These are phyloP conservation scores for Candolleomyces eurysporus DNA, from an alignment of 768 basidiomycete species.

Conservation along the genomic window DNA sequence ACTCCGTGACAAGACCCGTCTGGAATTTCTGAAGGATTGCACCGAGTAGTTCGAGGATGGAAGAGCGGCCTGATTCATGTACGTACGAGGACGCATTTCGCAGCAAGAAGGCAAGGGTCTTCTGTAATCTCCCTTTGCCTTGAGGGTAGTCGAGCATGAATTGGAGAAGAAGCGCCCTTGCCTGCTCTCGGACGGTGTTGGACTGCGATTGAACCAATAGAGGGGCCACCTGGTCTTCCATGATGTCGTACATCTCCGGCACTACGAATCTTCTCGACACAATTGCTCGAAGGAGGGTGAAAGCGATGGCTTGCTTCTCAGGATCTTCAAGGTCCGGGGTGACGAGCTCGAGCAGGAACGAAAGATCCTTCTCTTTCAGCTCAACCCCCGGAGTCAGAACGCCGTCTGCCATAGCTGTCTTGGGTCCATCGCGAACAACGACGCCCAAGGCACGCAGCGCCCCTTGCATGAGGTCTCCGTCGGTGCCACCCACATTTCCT, in stretches of 20 bases:
- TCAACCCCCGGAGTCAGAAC: constrained; percentile 51
- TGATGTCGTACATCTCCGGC: constrained; percentile 94
- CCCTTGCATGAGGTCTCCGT: constrained; percentile 86
- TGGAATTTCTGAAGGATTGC: constrained; percentile 87
- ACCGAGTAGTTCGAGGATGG: constrained; percentile 91
- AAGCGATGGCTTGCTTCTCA: constrained; percentile 79
- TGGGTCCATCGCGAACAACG: constrained; percentile 79
- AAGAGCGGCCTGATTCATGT: constrained; percentile 85
- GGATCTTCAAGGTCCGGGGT: constrained; percentile 91
- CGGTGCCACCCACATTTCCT: constrained; percentile 40
- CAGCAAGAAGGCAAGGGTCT: constrained; percentile 87
- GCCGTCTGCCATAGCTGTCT: neutral
- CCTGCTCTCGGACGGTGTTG: constrained; percentile 85
- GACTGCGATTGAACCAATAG: constrained; percentile 95
- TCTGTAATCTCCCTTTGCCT: constrained; percentile 84
- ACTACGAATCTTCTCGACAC: constrained; percentile 90
- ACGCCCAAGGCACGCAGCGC: constrained; percentile 84
- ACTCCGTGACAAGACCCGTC: constrained; percentile 65
- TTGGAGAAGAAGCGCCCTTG: constrained; percentile 83
- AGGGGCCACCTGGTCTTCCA: constrained; percentile 82
- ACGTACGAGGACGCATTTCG: constrained; percentile 83
- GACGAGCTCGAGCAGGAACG: constrained; percentile 82
- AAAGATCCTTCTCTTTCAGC: constrained; percentile 86
- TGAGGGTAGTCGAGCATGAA: constrained; percentile 98
- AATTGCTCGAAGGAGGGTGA: constrained; percentile 86